Evolutionary conservation across 2,329 filamentous ascomycete species (phyloP).

Genomic region (Cercospora janseana): DNA sequence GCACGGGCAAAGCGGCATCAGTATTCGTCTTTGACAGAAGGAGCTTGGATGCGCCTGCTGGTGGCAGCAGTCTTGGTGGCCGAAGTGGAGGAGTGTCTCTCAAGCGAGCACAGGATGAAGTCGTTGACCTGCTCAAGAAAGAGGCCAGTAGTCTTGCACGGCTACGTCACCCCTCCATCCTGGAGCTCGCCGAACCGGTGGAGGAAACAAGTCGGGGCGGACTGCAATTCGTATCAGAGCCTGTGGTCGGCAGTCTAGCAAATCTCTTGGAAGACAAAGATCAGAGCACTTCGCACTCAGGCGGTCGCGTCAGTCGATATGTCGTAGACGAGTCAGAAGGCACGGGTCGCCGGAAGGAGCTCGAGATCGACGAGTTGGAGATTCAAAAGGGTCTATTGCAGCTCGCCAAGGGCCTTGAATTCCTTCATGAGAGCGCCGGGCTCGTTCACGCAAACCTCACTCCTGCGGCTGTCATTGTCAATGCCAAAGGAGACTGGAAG

Average conservation of each 20-base stretch:
- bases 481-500: slow-evolving; percentile 98
- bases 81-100: slow-evolving; percentile 65
- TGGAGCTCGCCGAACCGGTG: slow-evolving; percentile 91
- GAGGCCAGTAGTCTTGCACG: slow-evolving; percentile 87
- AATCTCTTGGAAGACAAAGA: slow-evolving; percentile 84
- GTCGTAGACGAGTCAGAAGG: slow-evolving; percentile 78
- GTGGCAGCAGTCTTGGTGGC: slow-evolving; percentile 52
- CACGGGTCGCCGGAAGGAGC: slow-evolving; percentile 66
- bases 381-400: slow-evolving; percentile 95
- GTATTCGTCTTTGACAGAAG: slow-evolving; percentile 95
- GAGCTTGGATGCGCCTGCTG: slow-evolving; percentile 68
- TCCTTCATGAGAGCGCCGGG: slow-evolving; percentile 90
- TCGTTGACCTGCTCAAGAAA: slow-evolving; percentile 84
- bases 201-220: slow-evolving; percentile 91
- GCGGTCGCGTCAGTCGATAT: slow-evolving; percentile 70
- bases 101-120: slow-evolving; percentile 82
- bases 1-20: slow-evolving; percentile 81
- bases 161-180: slow-evolving; percentile 82
- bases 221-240: slow-evolving; percentile 92
- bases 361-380: slow-evolving; percentile 95
- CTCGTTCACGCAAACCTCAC: slow-evolving; percentile 93
- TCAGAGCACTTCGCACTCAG: slow-evolving; percentile 65
- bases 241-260: slow-evolving; percentile 83
- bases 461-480: slow-evolving; percentile 89
- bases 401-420: slow-evolving; percentile 89